Percentiles rank a stretch among this genome's conserved stretches.
Conservation (phyloP, 2,329 filamentous ascomycete species). For the Dothideomycetes sp. region DNA sequence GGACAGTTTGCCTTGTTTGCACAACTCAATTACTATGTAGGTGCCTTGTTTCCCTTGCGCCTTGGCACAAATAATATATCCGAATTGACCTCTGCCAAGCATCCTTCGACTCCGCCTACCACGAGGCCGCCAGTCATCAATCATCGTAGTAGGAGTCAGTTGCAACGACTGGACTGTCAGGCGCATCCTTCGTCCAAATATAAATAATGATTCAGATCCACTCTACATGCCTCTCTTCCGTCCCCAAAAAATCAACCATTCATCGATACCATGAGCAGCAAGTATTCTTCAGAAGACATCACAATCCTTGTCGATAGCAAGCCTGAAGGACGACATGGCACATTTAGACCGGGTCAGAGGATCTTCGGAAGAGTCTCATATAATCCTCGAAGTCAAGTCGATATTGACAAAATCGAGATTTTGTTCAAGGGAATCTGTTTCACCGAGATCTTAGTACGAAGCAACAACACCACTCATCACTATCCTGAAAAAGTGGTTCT, state of each 20-base stretch:
- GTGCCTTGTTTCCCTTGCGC: too few relatives aligned
- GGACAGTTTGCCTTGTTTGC: too few relatives aligned
- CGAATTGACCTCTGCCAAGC: too few relatives aligned
- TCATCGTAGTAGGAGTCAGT: too few relatives aligned
- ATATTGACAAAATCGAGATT: conserved; percentile 2
- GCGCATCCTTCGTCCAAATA: too few relatives aligned
- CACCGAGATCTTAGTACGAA: neutral
- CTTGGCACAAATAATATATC: too few relatives aligned
- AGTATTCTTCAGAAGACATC: conserved; percentile 1
- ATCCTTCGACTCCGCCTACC: too few relatives aligned
- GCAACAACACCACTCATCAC: neutral
- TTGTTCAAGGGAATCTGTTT: conserved; percentile 2
- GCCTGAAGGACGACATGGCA: neutral
- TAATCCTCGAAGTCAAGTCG: neutral
- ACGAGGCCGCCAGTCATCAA: too few relatives aligned
- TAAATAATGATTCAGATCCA: too few relatives aligned
- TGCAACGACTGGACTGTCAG: too few relatives aligned
- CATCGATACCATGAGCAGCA: neutral
- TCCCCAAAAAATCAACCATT: neutral
- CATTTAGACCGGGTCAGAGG: conserved; percentile 3
- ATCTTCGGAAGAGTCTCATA: conserved; percentile 6
- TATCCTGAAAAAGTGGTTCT: conserved; percentile 6
- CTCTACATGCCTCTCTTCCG: too few relatives aligned
- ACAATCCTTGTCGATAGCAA: neutral
- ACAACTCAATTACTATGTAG: too few relatives aligned